phyloP scores from a whole-genome alignment of 2,329 filamentous ascomycete genomes.

The Cercospora sesami region DNA sequence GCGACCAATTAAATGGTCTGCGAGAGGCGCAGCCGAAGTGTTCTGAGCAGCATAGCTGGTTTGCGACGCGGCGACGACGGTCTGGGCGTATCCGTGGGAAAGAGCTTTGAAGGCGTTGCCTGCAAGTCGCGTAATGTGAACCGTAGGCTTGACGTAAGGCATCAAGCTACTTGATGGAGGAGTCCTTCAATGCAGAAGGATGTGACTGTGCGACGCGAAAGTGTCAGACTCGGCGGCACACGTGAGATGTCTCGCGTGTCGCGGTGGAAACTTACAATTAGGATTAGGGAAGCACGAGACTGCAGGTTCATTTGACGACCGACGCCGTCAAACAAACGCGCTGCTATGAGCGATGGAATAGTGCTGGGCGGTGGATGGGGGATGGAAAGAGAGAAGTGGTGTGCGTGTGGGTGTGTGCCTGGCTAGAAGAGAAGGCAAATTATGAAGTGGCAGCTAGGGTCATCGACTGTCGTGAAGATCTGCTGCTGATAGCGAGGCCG shows the following conservation, averaged over 20 bases:
- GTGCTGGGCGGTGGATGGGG: constrained; percentile 12
- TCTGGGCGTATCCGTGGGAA: constrained; percentile 97
- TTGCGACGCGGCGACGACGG: constrained; percentile 92
- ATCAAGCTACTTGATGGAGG: constrained; percentile 74
- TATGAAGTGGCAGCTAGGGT: constrained; percentile 1
- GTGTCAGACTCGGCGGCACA: constrained; percentile 28
- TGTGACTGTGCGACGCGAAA: constrained; percentile 41
- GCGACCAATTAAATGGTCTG: constrained; percentile 51
- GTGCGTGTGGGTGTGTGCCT: constrained; percentile 7
- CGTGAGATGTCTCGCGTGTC: constrained; percentile 18
- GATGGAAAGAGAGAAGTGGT: constrained; percentile 11
- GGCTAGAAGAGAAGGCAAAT: constrained; percentile 9
- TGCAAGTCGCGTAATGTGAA: constrained; percentile 90
- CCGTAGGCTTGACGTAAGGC: constrained; percentile 68
- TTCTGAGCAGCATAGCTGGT: constrained; percentile 71
- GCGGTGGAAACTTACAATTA: constrained; percentile 19
- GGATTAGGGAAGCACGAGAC: constrained; percentile 35
- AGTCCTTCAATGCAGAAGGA: constrained; percentile 61
- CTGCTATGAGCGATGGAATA: constrained; percentile 39
- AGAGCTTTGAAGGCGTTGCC: constrained; percentile 69
- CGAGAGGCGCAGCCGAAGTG: constrained; percentile 56
- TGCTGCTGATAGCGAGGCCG: neutral
- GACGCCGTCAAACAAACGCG: constrained; percentile 88
- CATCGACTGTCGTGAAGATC: neutral
- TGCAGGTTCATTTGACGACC: constrained; percentile 99